These are phyloP conservation scores for Cyathus striatus DNA, from an alignment of 768 basidiomycete genomes.

Conservation along the genomic window DNA sequence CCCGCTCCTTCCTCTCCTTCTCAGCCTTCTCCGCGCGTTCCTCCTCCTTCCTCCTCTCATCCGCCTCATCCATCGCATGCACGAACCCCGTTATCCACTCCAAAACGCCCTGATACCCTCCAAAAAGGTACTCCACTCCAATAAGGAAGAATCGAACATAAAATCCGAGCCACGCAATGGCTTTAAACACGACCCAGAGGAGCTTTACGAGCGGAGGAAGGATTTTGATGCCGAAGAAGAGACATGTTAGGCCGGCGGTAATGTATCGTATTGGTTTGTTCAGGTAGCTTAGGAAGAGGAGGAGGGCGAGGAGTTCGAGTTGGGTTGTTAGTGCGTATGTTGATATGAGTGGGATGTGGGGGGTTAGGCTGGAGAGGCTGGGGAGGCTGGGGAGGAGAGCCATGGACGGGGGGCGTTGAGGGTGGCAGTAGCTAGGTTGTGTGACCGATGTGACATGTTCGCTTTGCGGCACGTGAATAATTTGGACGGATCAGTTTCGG, in stretches of 20 bases:
- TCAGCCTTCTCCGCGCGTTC: background rate
- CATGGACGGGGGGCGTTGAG: background rate
- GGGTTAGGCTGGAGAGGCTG: too few relatives aligned
- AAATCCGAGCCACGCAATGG: slow-evolving; percentile 27
- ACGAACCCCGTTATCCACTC: slow-evolving; percentile 5
- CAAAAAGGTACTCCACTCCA: slow-evolving; percentile 17
- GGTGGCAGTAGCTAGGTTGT: background rate
- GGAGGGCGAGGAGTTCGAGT: slow-evolving; percentile 15
- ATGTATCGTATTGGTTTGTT: slow-evolving; percentile 17
- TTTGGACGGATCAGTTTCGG: too few relatives aligned
- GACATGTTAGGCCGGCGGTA: slow-evolving; percentile 13
- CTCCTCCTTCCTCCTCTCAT: too few relatives aligned
- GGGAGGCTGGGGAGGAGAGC: too few relatives aligned
- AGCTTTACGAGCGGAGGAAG: slow-evolving; percentile 16
- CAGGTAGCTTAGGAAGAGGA: slow-evolving; percentile 22
- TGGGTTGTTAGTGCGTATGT: slow-evolving; percentile 24
- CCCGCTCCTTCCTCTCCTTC: background rate
- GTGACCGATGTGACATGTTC: background rate
- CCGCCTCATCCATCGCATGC: slow-evolving; percentile 7
- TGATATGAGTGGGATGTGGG: slow-evolving; percentile 17
- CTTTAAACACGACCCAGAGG: slow-evolving; percentile 20
- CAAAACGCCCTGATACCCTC: too few relatives aligned
- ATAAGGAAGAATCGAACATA: slow-evolving; percentile 27
- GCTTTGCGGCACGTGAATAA: too few relatives aligned
- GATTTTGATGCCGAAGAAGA: slow-evolving; percentile 20